These are phyloP conservation scores for Rhizopogon roseolus DNA, from an alignment of 768 basidiomycete genomes.

Conservation along the genomic window DNA sequence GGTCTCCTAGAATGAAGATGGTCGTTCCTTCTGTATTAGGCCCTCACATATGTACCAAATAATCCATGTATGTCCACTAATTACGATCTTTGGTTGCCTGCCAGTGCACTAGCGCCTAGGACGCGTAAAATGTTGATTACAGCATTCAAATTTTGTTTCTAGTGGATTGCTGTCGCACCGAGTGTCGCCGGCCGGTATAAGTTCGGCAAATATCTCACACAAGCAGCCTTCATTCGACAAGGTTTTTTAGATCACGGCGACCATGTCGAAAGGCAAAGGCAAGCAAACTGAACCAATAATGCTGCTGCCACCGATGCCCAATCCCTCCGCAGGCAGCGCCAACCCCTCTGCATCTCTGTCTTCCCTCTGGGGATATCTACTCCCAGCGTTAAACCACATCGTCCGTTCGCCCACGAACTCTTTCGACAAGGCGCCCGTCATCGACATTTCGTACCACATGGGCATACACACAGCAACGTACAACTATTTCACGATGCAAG, in stretches of 20 bases:
- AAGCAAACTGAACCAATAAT: slow-evolving; percentile 19
- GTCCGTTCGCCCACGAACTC: slow-evolving; percentile 63
- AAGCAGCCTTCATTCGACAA: not conserved
- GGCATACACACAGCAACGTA: slow-evolving; percentile 81
- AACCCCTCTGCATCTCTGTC: slow-evolving; percentile 71
- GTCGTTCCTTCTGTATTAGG: too few species aligned
- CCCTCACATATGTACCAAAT: too few species aligned
- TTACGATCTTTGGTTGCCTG: too few species aligned
- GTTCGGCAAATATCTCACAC: too few species aligned
- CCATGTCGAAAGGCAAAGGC: slow-evolving; percentile 28
- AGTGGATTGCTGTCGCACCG: too few species aligned
- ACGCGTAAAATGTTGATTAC: too few species aligned
- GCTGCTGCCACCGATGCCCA: slow-evolving; percentile 36
- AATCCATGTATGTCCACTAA: too few species aligned
- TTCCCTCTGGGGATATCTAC: slow-evolving; percentile 69
- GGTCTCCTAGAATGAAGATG: too few species aligned
- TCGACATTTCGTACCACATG: slow-evolving; percentile 69
- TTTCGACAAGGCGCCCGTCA: slow-evolving; percentile 57
- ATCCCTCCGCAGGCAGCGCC: slow-evolving; percentile 58
- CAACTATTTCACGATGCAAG: slow-evolving; percentile 70
- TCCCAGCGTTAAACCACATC: slow-evolving; percentile 75
- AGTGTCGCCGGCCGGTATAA: too few species aligned
- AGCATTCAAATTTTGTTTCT: too few species aligned
- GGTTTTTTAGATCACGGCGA: not conserved
- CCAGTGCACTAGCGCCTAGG: too few species aligned